Base-by-base conservation (phyloP, 805 yeast genomes). In the Pichia gijzeniarum region DNA sequence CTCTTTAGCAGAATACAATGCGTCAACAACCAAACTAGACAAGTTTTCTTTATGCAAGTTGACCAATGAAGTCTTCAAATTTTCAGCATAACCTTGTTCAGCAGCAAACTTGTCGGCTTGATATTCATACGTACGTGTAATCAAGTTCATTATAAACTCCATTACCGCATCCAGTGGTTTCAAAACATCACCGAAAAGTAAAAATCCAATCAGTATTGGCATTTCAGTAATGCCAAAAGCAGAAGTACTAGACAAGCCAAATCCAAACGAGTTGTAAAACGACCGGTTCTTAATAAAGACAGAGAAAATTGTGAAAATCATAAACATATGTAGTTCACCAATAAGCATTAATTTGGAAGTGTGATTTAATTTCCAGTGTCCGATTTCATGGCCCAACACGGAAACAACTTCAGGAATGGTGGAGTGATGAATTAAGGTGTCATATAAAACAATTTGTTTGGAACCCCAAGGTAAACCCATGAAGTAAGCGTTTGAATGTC, bases 381-480 rank as follows among this genome's bases (percentile, higher is more conserved):
- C 99, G 55, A 93, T 83, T 70, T 93, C 99, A 61, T 93, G 99
- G n/a, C 95, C 98, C 53, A 91, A 73, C 1, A 93, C 96, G 43
- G 98, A 97, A 43, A 89, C 87, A 35, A 89, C 86, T 65, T 93
- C 95, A 36, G 74, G 76, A 25, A 78, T 75, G 27, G 89, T 68
- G 30, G 89, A 81, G 48, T 86, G 83, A 50, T 85, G 79, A 52
- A 93, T 82, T 68, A 93, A 76, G 9, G 97, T 93, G 58, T 93
- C 99, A 61, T 73, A 93, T 37, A 93, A 75, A 42, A 93, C 98
- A 68, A 93, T 93, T 66, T 90, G 91, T 68, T 93, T 93, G 47
- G 88, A 82, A 18, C 70, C 70, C 91, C 97, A 91, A 35, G 99
- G 99, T 57, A 93, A 74, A 5, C 99, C 99, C 55, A 85, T 78